Evolutionary conservation across 176 grass and related monocot genomes (phyloP).

Genomic region (Oryza glaberrima): DNA sequence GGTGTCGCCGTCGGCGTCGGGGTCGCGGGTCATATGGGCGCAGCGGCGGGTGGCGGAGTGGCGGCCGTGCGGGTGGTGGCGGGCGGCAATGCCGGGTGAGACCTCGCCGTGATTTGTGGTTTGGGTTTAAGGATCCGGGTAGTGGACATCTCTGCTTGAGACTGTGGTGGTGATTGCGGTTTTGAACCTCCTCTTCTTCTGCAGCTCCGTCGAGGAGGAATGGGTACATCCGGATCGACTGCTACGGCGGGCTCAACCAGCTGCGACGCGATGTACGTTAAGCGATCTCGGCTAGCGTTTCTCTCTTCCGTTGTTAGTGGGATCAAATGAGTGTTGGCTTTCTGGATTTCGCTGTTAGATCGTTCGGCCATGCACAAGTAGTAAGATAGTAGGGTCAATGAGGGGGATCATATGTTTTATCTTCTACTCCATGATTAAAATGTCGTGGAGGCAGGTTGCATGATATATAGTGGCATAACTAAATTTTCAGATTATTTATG

Average conservation of each 20-base stretch:
- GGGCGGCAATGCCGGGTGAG: slow-evolving; percentile 42
- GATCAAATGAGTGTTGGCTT: neutral
- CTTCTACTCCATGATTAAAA: neutral
- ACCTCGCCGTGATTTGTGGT: slow-evolving; percentile 20
- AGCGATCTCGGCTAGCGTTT: slow-evolving; percentile 43
- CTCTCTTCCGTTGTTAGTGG: slow-evolving; percentile 24
- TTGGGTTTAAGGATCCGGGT: neutral
- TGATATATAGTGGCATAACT: neutral
- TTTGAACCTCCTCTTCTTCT: neutral
- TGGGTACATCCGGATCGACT: slow-evolving; percentile 83
- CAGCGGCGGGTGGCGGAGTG: slow-evolving; percentile 60
- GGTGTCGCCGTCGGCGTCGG: neutral
- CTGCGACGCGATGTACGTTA: slow-evolving; percentile 95
- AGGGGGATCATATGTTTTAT: slow-evolving; percentile 14
- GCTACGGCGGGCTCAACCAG: slow-evolving; percentile 96
- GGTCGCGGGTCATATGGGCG: slow-evolving; percentile 59
- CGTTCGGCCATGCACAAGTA: neutral
- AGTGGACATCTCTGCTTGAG: slow-evolving; percentile 2
- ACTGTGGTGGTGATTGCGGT: neutral
- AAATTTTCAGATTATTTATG: neutral
- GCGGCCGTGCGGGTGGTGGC: slow-evolving; percentile 80
- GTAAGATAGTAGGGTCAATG: neutral
- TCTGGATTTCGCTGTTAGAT: neutral
- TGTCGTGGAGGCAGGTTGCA: neutral
- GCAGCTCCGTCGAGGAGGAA: slow-evolving; percentile 60